Conservation (phyloP, 805 yeast genomes). For the Ogataea pignaliae region DNA sequence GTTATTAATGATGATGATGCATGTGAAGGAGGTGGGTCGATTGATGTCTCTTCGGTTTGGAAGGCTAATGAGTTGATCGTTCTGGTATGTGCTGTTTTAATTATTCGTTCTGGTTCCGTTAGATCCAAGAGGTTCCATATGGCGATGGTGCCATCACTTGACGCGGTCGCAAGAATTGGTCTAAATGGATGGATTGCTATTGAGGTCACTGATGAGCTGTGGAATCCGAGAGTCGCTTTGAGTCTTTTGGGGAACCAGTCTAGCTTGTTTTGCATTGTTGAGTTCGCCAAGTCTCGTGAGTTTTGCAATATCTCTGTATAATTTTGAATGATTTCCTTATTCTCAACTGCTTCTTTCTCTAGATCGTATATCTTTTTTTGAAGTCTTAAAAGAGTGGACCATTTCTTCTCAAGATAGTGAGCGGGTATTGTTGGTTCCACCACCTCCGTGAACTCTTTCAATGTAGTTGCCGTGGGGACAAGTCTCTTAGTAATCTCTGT, state of each 20-base stretch:
- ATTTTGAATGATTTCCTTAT: slow-evolving; percentile 41
- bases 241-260: slow-evolving; percentile 62
- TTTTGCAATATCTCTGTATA: slow-evolving; percentile 14
- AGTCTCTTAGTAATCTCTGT: slow-evolving; percentile 3
- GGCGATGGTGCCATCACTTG: slow-evolving; percentile 66
- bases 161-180: slow-evolving; percentile 60
- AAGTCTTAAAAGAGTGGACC: slow-evolving; percentile 79
- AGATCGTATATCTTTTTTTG: slow-evolving; percentile 70
- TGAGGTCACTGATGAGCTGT: slow-evolving; percentile 55
- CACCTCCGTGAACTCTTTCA: slow-evolving; percentile 1
- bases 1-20: neutral
- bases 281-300: neutral
- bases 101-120: slow-evolving; percentile 54
- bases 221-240: slow-evolving; percentile 46
- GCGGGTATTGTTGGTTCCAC: slow-evolving; percentile 20
- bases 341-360: slow-evolving; percentile 51
- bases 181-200: slow-evolving; percentile 72
- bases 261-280: slow-evolving; percentile 27
- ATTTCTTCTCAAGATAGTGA: slow-evolving; percentile 61
- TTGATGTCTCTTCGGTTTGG: slow-evolving; percentile 39
- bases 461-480: neutral
- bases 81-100: slow-evolving; percentile 71
- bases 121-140: slow-evolving; percentile 67
- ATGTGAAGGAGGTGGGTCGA: slow-evolving; percentile 7
- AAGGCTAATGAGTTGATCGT: slow-evolving; percentile 55